A percentile compares a stretch with the other conserved stretches of the same genome.
Evolutionary conservation across 202 grass and related monocot genomes (phyloP).

Genomic region (Alloteropsis angusta): DNA sequence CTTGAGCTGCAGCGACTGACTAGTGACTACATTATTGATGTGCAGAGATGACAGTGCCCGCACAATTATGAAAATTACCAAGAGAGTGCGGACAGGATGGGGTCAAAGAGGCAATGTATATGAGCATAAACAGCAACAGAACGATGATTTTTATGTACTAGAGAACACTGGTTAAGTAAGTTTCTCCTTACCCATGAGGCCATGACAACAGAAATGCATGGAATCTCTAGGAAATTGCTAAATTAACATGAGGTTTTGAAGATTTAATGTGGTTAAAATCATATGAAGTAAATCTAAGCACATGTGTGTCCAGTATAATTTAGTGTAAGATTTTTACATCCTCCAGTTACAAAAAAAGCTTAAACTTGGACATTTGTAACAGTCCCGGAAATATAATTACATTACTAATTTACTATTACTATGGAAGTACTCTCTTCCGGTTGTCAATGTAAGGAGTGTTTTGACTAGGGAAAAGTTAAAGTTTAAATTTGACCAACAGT

Average conservation of each 20-base stretch:
- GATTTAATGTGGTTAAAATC: neutral
- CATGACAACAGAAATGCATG: neutral
- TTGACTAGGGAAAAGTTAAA: no score
- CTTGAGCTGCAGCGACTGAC: constrained; percentile 9
- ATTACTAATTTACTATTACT: no score
- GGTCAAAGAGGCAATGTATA: constrained; percentile 65
- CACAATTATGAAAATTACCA: constrained; percentile 72
- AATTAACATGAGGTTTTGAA: neutral
- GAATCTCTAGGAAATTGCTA: constrained; percentile 2
- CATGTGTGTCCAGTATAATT: neutral
- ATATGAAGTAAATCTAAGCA: neutral
- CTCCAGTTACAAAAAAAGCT: neutral
- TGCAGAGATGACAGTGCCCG: constrained; percentile 83
- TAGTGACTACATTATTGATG: constrained; percentile 29
- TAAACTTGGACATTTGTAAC: neutral
- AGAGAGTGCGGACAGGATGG: constrained; percentile 84
- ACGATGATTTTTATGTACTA: constrained; percentile 30
- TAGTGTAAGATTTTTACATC: neutral
- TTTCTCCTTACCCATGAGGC: constrained; percentile 17
- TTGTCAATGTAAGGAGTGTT: neutral
- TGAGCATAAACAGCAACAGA: constrained; percentile 32
- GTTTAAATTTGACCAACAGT: no score
- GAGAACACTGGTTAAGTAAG: constrained; percentile 47
- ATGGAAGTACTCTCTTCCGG: neutral
- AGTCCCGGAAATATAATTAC: neutral